Conservation (phyloP, 768 basidiomycete genomes). For the Auricularia sp. region DNA sequence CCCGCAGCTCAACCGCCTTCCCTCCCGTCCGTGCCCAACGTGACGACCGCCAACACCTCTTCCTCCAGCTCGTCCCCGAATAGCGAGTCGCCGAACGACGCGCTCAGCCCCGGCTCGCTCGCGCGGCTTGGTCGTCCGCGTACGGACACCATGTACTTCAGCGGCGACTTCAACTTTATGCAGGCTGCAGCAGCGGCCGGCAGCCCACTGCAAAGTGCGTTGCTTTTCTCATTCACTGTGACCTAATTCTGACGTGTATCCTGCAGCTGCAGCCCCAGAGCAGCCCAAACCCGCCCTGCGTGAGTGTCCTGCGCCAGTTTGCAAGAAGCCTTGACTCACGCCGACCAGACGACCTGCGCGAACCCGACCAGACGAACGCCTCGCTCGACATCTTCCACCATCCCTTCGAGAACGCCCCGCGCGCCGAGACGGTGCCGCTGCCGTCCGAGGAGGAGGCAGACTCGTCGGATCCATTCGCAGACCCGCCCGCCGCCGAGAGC, state of each 20-base stretch:
- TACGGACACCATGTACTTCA: slow-evolving; percentile 70
- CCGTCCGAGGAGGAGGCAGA: not conserved
- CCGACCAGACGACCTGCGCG: not conserved
- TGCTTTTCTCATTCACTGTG: not conserved
- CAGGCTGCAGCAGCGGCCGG: slow-evolving; percentile 18
- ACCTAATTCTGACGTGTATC: not conserved
- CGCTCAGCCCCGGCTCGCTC: not conserved
- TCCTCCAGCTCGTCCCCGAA: not conserved
- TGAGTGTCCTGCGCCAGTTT: not conserved
- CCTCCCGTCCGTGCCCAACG: not conserved
- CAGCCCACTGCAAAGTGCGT: not conserved
- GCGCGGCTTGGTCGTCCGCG: slow-evolving; percentile 35
- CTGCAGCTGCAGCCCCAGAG: not conserved
- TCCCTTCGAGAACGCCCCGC: not conserved
- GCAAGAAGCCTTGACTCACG: not conserved
- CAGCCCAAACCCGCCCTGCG: not conserved
- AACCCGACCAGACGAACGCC: not conserved
- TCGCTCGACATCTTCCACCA: not conserved
- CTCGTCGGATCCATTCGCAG: not conserved
- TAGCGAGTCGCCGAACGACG: not conserved
- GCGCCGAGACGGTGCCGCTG: not conserved
- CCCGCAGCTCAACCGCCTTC: not conserved
- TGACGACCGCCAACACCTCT: not conserved
- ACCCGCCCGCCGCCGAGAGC: not conserved
- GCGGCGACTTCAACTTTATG: slow-evolving; percentile 29